Evolutionary conservation across 2,329 filamentous ascomycete species (phyloP), one percentile per base, ranked within the genome.

Genomic region (Aspergillus ustus): DNA sequence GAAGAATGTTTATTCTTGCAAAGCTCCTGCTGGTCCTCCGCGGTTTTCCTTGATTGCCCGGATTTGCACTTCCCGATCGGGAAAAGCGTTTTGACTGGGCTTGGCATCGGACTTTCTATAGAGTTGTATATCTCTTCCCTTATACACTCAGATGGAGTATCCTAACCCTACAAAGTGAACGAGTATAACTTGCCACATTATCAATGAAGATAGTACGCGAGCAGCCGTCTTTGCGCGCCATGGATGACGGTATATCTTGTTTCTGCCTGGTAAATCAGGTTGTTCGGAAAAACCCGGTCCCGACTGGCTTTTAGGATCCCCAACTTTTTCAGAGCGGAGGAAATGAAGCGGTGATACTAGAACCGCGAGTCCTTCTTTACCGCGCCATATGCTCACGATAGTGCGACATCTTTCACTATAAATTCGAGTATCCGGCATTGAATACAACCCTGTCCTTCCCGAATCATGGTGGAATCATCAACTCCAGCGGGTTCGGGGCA

Each of bases 51-150:
- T 52, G 54, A 45, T 49, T 53, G 59, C 49, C 57, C 57, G 63
- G 63, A 59, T 61, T 63, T 60, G 51, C 58, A 58, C 52, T 63
- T 65, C 66, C 64, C 19, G 52, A 69, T 67, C 53, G 62, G 67
- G 67, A 34, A 68, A 65, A 62, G 66, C 60, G 66, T 45, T 48
- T 34, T 13, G 11, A 19, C 37, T 13, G 29, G 65, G 31, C 65
- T 64, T 67, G 63, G 57, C 62, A 57, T 56, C 45, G 34, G 34
- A 4, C 15, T 40, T 40, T 40, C 34, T 40, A 17, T 40, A 40
- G 34, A 40, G 15, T 4, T 11, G 34, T 15, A 37, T 13, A 15
- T 40, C 34, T 13, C 34, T 11, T 40, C 11, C 13, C 11, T 15
- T 15, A 40, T 11, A 13, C 9, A 15, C 34, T 17, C 34, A 40